Conservation (phyloP, 805 yeast genomes). For the Zygotorulaspora florentina region DNA sequence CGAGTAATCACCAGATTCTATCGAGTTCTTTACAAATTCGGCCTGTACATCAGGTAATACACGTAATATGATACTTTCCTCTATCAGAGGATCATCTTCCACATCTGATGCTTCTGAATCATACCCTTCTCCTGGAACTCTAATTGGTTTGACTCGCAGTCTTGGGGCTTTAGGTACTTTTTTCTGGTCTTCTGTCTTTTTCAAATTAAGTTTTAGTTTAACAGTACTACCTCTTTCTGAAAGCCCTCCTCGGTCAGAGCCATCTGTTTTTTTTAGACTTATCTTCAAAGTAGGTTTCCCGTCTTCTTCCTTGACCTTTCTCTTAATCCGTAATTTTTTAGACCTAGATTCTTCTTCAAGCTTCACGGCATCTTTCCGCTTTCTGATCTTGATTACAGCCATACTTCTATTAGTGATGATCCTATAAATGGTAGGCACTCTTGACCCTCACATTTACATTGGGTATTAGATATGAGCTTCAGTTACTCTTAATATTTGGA, state of each 20-base stretch:
- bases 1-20: constrained; percentile 70
- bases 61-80: constrained; percentile 78
- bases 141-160: constrained; percentile 51
- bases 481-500: too few relatives aligned
- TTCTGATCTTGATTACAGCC: constrained; percentile 32
- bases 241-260: constrained; percentile 5
- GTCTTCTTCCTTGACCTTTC: constrained; percentile 13
- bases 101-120: constrained; percentile 95
- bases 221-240: constrained; percentile 13
- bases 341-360: constrained; percentile 20
- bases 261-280: constrained; percentile 19
- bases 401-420: constrained; percentile 2
- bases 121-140: constrained; percentile 91
- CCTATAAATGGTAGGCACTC: neutral
- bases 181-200: constrained; percentile 30
- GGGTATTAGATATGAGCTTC: too few relatives aligned
- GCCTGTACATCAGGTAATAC: constrained; percentile 49
- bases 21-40: constrained; percentile 70
- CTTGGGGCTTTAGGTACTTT: constrained; percentile 38
- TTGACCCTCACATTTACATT: neutral
- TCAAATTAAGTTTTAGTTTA: constrained; percentile 26
- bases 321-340: constrained; percentile 24
- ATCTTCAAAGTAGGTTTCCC: constrained; percentile 24
- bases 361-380: constrained; percentile 19
- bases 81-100: constrained; percentile 90